Base-by-base conservation (phyloP, 257 asterid species). In the Prunella vulgaris region DNA sequence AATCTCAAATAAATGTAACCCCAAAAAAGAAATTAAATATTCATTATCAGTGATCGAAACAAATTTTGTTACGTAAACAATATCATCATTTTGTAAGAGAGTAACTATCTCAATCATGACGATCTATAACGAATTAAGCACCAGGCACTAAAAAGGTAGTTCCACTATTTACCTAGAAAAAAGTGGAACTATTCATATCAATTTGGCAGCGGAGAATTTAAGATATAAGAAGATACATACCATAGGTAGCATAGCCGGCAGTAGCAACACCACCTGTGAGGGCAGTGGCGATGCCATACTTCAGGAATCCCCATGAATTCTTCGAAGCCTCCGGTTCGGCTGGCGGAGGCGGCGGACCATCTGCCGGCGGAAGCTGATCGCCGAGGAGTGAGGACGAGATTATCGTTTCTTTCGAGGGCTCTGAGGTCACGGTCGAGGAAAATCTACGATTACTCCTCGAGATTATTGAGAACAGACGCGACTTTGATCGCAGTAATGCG, bases 161-260 rank as follows among this genome's bases (percentile, higher is more conserved):
- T 58, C 1, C 60, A 25, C n/a, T n/a, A n/a, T n/a, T n/a, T n/a
- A n/a, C n/a, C 18, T 21, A 17, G 22, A 22, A 3, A 22, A 5
- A 8, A 8, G 17, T n/a, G 17, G 24, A 38, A 21, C 10, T 56
- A 12, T 12, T 18, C 35, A 58, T 2, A 61, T 25, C 65, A 58
- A 60, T 48, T 54, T 24, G 67, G 35, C 46, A 61, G 21, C 17
- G 44, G 21, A 27, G 20, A 69, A 64, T 33, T 15, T 10, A 48
- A 37, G 21, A 60, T 9, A 35, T 52, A 10, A 58, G 40, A 46
- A 22, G 54, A 64, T 24, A 80, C 80, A 22, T 71, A 91, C 96
- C 97, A 18, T 87, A 86, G 25, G 96, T 69, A 52, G 93, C 96
- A 72, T 85, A 85, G 66, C 87, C 90, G 57, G 90, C 86, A 24